These are phyloP conservation scores for Backusella mclennaniae DNA, from an alignment of 192 early-diverging fungal genomes.

Conservation along the genomic window DNA sequence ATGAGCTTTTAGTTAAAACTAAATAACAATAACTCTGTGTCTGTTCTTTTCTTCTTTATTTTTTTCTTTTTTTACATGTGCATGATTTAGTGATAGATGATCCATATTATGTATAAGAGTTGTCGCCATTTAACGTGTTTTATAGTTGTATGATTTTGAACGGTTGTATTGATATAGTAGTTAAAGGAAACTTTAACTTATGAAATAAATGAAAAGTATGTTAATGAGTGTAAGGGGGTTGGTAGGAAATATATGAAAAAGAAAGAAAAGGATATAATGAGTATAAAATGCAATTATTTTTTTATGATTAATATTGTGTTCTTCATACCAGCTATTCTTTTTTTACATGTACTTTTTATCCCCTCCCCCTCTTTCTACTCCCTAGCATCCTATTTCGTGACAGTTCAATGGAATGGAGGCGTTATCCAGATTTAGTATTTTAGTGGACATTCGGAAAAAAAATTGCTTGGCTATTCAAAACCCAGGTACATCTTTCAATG, in stretches of 20 bases:
- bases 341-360: neutral
- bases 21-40: neutral
- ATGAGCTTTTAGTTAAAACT: neutral
- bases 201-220: neutral
- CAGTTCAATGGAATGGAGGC: neutral
- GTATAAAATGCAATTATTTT: neutral
- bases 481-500: neutral
- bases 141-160: neutral
- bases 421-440: neutral
- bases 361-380: neutral
- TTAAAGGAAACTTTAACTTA: neutral
- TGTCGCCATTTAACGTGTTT: neutral
- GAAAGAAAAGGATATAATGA: neutral
- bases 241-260: neutral
- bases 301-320: slow-evolving; percentile 3
- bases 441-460: neutral
- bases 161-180: neutral
- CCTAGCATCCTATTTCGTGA: slow-evolving; percentile 4
- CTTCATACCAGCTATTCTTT: slow-evolving; percentile 12
- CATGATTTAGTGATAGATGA: slow-evolving; percentile 6
- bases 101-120: neutral
- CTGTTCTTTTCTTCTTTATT: neutral
- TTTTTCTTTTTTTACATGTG: neutral
- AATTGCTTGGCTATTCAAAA: neutral
- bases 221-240: slow-evolving; percentile 11